A percentile compares a stretch with the other conserved stretches of the same genome.
Conservation (phyloP, 495 filamentous ascomycete genomes). For the Aspergillus homomorphus region DNA sequence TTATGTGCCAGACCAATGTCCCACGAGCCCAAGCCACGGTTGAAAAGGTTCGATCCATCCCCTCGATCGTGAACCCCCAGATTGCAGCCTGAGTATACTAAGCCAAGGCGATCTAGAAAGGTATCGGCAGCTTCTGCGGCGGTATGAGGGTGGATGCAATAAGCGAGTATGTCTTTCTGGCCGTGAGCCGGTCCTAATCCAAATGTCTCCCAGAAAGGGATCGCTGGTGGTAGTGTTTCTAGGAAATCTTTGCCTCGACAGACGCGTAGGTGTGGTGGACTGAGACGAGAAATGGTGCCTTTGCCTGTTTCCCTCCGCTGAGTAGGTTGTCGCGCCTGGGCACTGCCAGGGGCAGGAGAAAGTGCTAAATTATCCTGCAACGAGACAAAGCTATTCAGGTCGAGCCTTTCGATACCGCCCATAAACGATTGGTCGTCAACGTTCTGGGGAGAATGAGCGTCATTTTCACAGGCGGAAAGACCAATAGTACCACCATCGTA, state of each 20-base stretch:
- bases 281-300: constrained; percentile 33
- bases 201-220: constrained; percentile 89
- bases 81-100: constrained; percentile 74
- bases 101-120: constrained; percentile 70
- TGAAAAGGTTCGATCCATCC: constrained; percentile 46
- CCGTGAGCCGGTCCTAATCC: constrained; percentile 77
- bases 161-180: constrained; percentile 71
- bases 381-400: constrained; percentile 37
- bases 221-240: constrained; percentile 73
- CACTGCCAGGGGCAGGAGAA: constrained; percentile 14
- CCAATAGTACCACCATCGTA: constrained; percentile 29
- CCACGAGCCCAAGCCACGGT: constrained; percentile 59
- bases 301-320: constrained; percentile 30
- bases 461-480: constrained; percentile 32
- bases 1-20: constrained; percentile 29
- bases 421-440: constrained; percentile 31
- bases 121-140: constrained; percentile 56
- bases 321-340: constrained; percentile 18
- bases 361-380: constrained; percentile 33
- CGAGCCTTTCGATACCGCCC: constrained; percentile 34
- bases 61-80: constrained; percentile 68
- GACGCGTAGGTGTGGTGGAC: constrained; percentile 70
- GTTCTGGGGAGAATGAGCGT: constrained; percentile 23
- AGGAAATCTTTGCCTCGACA: constrained; percentile 70
- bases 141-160: constrained; percentile 72